Evolutionary conservation across 2,329 filamentous ascomycete genomes (phyloP), one percentile per base, ranked within the genome.

Genomic region (Colletotrichum caudatum): DNA sequence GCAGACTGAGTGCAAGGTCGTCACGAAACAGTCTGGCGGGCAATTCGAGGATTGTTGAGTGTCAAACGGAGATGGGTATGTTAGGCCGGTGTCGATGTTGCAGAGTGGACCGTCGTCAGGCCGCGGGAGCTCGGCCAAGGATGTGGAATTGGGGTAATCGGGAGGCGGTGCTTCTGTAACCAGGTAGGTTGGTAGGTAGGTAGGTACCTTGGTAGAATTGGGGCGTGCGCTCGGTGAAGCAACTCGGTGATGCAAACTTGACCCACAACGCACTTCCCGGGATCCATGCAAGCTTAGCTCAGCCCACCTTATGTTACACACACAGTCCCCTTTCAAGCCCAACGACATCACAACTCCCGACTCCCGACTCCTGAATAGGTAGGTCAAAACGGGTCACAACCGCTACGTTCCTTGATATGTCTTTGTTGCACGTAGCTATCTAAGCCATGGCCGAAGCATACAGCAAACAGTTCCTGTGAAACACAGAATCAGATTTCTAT

Each of bases 141-240:
- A 64, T 57, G 54, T 69, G 65, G 60, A 59, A 44, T 69, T 69
- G 69, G 65, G 69, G 64, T 71, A 63, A 69, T 46, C 59, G 59
- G 68, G 64, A 68, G 64, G 69, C 58, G n/a, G 68, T 71, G 68
- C 64, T 60, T 66, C 54, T 68, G 69, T 59, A 64, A 71, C 68
- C 20, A 48, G 46, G 44, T n/a, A 46, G 44, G 39, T 41, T 5
- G 29, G 29, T 4, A 5, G 7, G 37, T 37, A 37, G 35, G 35
- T 39, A 12, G 41, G 44, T 48, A 48, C 20, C 44, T 44, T 44
- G 16, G 18, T 58, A 50, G 69, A 50, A 50, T 58, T 62, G 68
- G 64, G 63, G 51, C 64, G 69, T 69, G 66, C 62, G 69, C 69
- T 69, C 69, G 54, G 61, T 64, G 61, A 64, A 51, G 60, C 53